A percentile compares a stretch with the other conserved stretches of the same genome.
Evolutionary conservation across 148 eudicot genomes (phyloP).

Genomic region (Arbutus unedo): DNA sequence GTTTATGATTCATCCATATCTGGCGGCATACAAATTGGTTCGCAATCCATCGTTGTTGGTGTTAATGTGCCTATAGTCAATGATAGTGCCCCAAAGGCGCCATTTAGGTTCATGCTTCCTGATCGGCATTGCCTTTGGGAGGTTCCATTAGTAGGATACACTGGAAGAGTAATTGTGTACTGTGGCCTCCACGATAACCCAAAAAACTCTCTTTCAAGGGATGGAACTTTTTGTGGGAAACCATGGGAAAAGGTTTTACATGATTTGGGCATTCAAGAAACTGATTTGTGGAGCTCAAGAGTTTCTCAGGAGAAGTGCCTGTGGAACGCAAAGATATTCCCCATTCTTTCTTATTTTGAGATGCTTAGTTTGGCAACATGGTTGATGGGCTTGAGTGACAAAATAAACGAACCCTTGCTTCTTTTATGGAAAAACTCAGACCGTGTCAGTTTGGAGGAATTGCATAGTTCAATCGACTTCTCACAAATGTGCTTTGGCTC

Average conservation of each 20-base stretch:
- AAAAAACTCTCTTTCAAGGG: constrained; percentile 49
- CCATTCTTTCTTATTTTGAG: constrained; percentile 66
- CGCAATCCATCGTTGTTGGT: constrained; percentile 79
- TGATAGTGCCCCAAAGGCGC: constrained; percentile 24
- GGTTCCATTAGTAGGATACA: constrained; percentile 79
- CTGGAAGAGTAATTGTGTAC: constrained; percentile 69
- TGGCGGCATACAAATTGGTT: constrained; percentile 76
- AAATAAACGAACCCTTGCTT: constrained; percentile 39
- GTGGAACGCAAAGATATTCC: constrained; percentile 92
- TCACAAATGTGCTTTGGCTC: constrained; percentile 76
- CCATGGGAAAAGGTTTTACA: constrained; percentile 80
- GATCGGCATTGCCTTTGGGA: constrained; percentile 99
- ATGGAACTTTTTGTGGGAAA: constrained; percentile 95
- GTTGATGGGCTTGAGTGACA: constrained; percentile 71
- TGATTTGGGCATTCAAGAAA: constrained; percentile 70
- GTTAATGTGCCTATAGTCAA: constrained; percentile 50
- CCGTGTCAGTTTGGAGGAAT: constrained; percentile 82
- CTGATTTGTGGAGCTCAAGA: constrained; percentile 61
- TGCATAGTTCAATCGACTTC: constrained; percentile 89
- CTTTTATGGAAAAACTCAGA: constrained; percentile 55
- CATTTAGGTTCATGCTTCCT: constrained; percentile 77
- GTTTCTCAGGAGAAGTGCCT: constrained; percentile 59
- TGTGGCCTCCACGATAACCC: constrained; percentile 99
- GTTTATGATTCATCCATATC: constrained; percentile 84
- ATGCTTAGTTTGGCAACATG: constrained; percentile 85